Evolutionary conservation across 2,329 filamentous ascomycete genomes (phyloP), one percentile per base, ranked within the genome.

Genomic region (Plenodomus biglobosus): DNA sequence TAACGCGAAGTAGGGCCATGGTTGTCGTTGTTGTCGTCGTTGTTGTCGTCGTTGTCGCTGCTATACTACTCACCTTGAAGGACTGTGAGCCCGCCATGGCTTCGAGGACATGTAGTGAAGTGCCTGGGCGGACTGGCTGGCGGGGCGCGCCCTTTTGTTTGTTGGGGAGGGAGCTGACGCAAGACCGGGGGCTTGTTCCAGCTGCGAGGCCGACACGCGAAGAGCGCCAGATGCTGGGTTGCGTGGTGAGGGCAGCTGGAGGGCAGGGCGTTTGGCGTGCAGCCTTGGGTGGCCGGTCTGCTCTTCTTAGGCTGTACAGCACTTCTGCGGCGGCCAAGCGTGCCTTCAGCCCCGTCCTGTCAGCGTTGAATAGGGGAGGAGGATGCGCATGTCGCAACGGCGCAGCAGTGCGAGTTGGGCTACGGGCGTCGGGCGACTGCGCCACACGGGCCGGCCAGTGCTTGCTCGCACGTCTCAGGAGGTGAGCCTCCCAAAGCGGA

Each of bases 1-100:
- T 37, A 15, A 21, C 21, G 13, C 16, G 20, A n/a, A n/a, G n/a
- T n/a, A n/a, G n/a, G n/a, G n/a, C n/a, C n/a, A n/a, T n/a, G n/a
- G n/a, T n/a, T n/a, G n/a, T n/a, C n/a, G n/a, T n/a, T n/a, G n/a
- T n/a, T n/a, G n/a, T n/a, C n/a, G 30, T 32, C 34, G 40, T 37
- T 24, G 39, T 32, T 40, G 38, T 18, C 19, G 20, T 11, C 16
- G 16, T 17, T 22, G 47, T 38, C 16, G 36, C 30, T 20, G 37
- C 37, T 21, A 17, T 19, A 21, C n/a, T 34, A 54, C 61, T 42
- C 46, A 70, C 69, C 53, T 70, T 68, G 44, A 73, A 52, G 44
- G 71, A 64, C 46, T 70, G 66, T 46, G 68, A 65, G 57, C 53
- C 65, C 15, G 66, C 53, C 69, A 72, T 73, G 57, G 50, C 40